phyloP scores from a whole-genome alignment of 371 early-diverging fungal species.

The Homolaphlyctis polyrhiza region DNA sequence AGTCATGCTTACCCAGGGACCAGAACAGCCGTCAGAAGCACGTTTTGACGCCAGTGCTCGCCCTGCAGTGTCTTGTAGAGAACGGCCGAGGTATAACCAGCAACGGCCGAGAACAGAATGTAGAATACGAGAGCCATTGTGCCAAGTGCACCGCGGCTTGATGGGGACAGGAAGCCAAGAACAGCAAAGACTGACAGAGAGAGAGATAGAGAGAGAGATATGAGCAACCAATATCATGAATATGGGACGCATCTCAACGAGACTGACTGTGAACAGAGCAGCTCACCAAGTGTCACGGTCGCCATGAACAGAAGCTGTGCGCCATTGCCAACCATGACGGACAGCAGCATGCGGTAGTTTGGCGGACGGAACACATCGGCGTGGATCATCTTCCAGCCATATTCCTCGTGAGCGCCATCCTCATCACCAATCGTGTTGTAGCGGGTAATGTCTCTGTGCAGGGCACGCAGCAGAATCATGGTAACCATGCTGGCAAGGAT shows the following conservation, averaged over 20 bases:
- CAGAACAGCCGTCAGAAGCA: conserved; percentile 69
- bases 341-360: conserved; percentile 61
- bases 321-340: conserved; percentile 84
- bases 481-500: conserved; percentile 79
- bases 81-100: conserved; percentile 85
- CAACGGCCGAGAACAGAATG: conserved; percentile 73
- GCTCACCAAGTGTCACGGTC: conserved; percentile 22
- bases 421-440: conserved; percentile 70
- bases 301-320: conserved; percentile 79
- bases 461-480: conserved; percentile 70
- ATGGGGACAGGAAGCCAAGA: conserved; percentile 91
- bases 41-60: conserved; percentile 73
- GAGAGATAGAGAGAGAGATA: conserved; percentile 1
- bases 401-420: conserved; percentile 81
- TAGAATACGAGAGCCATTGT: conserved; percentile 86
- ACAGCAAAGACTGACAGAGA: conserved; percentile 68
- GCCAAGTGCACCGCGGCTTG: conserved; percentile 83
- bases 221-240: conserved; percentile 76
- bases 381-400: conserved; percentile 83
- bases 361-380: conserved; percentile 92
- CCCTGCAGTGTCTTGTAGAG: conserved; percentile 91
- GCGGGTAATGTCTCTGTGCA: conserved; percentile 76
- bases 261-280: not conserved
- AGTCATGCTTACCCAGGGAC: conserved; percentile 65
- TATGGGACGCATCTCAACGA: conserved; percentile 58